Conservation (phyloP, 2,329 filamentous ascomycete genomes). For the Drechslerella dactyloides region DNA sequence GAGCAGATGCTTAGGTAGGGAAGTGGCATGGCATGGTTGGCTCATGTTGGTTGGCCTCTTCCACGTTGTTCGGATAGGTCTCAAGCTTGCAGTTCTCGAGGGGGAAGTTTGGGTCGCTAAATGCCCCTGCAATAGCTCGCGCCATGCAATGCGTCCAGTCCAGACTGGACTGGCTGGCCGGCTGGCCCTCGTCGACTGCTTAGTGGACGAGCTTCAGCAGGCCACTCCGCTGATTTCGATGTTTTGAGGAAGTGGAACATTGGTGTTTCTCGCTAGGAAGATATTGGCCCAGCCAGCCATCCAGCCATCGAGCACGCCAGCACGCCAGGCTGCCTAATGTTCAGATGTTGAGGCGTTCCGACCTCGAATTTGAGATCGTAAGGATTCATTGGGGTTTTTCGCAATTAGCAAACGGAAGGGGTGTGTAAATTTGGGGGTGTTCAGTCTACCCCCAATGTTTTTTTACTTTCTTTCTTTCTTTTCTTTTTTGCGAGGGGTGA, state of each 20-base stretch:
- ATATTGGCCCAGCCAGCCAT: slow-evolving; percentile 14
- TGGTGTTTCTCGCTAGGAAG: slow-evolving; percentile 48
- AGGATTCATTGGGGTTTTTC: slow-evolving; percentile 32
- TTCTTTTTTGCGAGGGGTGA: not conserved
- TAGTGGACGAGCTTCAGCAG: no score
- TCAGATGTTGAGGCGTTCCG: not conserved
- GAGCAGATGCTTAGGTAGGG: not conserved
- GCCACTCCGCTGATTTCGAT: slow-evolving; percentile 2
- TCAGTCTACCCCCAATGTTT: not conserved
- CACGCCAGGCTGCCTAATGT: slow-evolving; percentile 37
- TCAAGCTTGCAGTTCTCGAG: slow-evolving; percentile 9
- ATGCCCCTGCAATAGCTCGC: slow-evolving; percentile 11
- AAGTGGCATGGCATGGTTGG: no score
- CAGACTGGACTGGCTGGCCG: no score
- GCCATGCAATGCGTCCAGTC: no score
- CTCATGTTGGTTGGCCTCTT: slow-evolving; percentile 5
- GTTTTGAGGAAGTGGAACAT: slow-evolving; percentile 25
- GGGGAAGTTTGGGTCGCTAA: slow-evolving; percentile 49
- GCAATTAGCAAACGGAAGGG: slow-evolving; percentile 1
- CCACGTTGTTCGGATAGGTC: slow-evolving; percentile 47
- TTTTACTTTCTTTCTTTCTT: not conserved
- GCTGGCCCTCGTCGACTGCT: slow-evolving; percentile 47
- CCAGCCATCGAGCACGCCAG: not conserved
- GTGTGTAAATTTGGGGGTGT: not conserved
- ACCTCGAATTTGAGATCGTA: slow-evolving; percentile 6